Conservation (phyloP, 306 rosid species). For the Datisca glomerata region DNA sequence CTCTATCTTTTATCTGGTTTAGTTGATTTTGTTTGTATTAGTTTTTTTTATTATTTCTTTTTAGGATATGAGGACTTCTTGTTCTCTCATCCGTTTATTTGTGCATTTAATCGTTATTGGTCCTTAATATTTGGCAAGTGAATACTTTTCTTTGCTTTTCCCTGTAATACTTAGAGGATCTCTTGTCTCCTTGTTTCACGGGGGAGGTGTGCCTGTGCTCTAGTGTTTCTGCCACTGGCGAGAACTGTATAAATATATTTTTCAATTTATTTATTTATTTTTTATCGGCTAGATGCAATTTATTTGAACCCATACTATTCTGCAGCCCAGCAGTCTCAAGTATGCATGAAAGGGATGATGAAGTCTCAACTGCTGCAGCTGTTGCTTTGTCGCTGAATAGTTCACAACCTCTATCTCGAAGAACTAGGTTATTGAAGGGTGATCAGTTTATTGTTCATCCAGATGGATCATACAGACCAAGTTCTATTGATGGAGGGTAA, state of each 20-base stretch:
- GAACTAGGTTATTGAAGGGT: constrained; percentile 80
- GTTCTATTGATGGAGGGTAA: constrained; percentile 83
- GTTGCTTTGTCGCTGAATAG: constrained; percentile 44
- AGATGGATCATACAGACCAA: constrained; percentile 62
- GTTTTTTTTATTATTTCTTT: too few relatives aligned
- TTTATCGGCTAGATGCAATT: constrained; percentile 6
- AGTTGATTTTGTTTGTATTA: too few relatives aligned
- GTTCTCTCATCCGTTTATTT: too few relatives aligned
- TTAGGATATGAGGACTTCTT: too few relatives aligned
- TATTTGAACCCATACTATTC: constrained; percentile 19
- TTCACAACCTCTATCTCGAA: constrained; percentile 84
- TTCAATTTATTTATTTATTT: not conserved
- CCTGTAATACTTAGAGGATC: too few relatives aligned
- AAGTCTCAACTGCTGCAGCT: constrained; percentile 78
- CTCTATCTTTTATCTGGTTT: too few relatives aligned
- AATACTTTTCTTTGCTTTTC: not conserved
- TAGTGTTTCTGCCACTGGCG: not conserved
- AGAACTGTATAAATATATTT: not conserved
- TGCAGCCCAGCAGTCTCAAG: constrained; percentile 60
- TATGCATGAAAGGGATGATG: constrained; percentile 70
- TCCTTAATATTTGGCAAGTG: too few relatives aligned
- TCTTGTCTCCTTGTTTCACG: too few relatives aligned
- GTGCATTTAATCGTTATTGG: too few relatives aligned
- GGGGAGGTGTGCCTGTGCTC: not conserved
- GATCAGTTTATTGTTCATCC: constrained; percentile 43